A percentile compares a stretch with the other conserved stretches of the same genome.
These are phyloP conservation scores for Trypanosoma boissoni DNA, from an alignment of 208 protist genomes.

Conservation along the genomic window DNA sequence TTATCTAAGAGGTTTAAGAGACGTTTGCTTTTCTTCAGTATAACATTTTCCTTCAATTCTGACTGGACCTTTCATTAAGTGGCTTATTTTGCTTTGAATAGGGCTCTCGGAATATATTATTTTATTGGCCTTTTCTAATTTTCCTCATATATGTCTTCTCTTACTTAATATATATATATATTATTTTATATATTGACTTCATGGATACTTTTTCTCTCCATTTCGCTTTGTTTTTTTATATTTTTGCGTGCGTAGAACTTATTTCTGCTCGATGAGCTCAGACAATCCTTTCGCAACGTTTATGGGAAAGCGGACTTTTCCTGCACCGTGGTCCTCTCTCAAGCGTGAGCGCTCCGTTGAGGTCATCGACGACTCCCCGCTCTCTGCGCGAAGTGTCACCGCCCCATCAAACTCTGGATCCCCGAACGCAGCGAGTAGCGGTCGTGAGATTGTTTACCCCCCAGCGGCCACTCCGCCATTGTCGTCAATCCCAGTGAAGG, in stretches of 20 bases:
- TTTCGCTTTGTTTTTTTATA: constrained; percentile 13
- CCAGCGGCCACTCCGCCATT: neutral
- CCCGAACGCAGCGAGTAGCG: constrained; percentile 13
- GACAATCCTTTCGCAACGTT: constrained; percentile 19
- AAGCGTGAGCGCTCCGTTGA: constrained; percentile 12
- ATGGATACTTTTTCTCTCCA: neutral
- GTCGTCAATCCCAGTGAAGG: constrained; percentile 19
- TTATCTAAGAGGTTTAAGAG: no score
- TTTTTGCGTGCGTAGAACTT: constrained; percentile 3
- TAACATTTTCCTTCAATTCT: no score
- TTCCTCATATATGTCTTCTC: constrained; percentile 1
- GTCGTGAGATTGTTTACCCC: neutral
- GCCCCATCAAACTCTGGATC: constrained; percentile 3
- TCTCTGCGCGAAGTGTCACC: neutral
- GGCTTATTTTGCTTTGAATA: no score
- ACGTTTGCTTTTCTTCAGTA: no score
- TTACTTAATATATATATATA: neutral
- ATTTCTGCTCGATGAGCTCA: constrained; percentile 12
- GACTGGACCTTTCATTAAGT: no score
- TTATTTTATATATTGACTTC: no score
- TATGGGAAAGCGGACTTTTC: constrained; percentile 4
- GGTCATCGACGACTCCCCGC: neutral
- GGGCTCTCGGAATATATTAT: no score
- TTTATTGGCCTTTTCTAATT: neutral
- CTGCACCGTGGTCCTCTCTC: neutral